phyloP scores from a whole-genome alignment of 495 filamentous ascomycete genomes.

The Podospora appendiculata region DNA sequence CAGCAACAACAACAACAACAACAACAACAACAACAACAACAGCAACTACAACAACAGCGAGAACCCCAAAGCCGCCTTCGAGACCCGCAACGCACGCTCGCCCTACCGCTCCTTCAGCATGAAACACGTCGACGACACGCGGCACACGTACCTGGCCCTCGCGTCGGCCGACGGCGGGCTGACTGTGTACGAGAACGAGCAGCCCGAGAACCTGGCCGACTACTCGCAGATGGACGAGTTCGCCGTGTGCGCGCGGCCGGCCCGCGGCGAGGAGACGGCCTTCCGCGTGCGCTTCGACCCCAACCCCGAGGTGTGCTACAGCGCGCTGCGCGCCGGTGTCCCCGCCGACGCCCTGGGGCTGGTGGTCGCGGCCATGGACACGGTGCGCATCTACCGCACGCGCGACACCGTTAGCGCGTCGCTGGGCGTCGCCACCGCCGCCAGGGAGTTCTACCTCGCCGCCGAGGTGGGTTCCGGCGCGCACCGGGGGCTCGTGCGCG shows the following conservation, averaged over 20 bases:
- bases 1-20: conserved; percentile 2
- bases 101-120: conserved; percentile 68
- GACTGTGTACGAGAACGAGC: conserved; percentile 76
- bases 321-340: conserved; percentile 66
- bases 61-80: conserved; percentile 29
- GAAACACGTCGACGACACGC: conserved; percentile 57
- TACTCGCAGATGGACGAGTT: conserved; percentile 67
- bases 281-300: conserved; percentile 84
- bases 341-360: conserved; percentile 64
- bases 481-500: conserved; percentile 74
- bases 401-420: conserved; percentile 47
- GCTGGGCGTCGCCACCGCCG: conserved; percentile 40
- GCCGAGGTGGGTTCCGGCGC: conserved; percentile 52
- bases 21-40: conserved; percentile 19
- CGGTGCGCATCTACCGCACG: conserved; percentile 72
- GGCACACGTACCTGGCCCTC: conserved; percentile 74
- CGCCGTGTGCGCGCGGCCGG: conserved; percentile 46
- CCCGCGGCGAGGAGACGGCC: conserved; percentile 71
- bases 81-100: conserved; percentile 32
- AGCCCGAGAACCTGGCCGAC: conserved; percentile 70
- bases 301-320: conserved; percentile 69
- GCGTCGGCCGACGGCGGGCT: conserved; percentile 75
- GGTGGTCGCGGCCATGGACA: conserved; percentile 76
- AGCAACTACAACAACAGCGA: conserved; percentile 32
- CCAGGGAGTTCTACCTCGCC: conserved; percentile 67